Percentiles rank a stretch among this genome's conserved stretches.
Evolutionary conservation across 495 filamentous ascomycete species (phyloP).

Genomic region (Clohesyomyces aquaticus): DNA sequence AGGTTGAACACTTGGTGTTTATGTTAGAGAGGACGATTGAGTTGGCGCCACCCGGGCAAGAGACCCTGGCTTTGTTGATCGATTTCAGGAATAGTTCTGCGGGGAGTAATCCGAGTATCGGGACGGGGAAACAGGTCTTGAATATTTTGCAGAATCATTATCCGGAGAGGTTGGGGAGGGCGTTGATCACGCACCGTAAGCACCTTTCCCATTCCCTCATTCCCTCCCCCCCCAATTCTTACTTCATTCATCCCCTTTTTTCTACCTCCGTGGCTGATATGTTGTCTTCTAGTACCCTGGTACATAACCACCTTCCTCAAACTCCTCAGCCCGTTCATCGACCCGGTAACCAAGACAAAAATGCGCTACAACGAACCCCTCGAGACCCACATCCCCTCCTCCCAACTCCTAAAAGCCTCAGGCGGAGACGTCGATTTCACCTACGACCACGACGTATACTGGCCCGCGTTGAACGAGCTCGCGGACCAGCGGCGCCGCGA

Average conservation of each 20-base stretch:
- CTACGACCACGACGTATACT: constrained; percentile 86
- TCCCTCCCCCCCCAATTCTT: constrained; percentile 5
- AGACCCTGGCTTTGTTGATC: constrained; percentile 81
- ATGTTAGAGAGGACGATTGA: constrained; percentile 92
- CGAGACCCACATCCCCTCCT: constrained; percentile 70
- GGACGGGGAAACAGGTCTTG: constrained; percentile 76
- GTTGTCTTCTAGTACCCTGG: constrained; percentile 70
- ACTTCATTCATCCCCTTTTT: too few species aligned
- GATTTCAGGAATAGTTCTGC: constrained; percentile 81
- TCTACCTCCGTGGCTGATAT: too few species aligned
- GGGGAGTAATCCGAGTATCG: constrained; percentile 75
- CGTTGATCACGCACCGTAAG: constrained; percentile 84
- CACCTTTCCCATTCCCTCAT: constrained; percentile 10
- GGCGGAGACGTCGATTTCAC: constrained; percentile 74
- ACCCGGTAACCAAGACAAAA: constrained; percentile 87
- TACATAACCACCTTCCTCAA: constrained; percentile 90
- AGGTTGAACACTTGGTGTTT: constrained; percentile 91
- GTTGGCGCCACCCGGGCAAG: constrained; percentile 81
- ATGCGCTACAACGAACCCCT: constrained; percentile 93
- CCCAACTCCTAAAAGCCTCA: constrained; percentile 74
- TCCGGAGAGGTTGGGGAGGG: constrained; percentile 86
- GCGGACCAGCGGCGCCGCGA: constrained; percentile 63
- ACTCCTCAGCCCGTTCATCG: constrained; percentile 92
- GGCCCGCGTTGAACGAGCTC: constrained; percentile 77
- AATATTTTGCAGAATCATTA: constrained; percentile 92